These are phyloP conservation scores for Quercus ilex DNA, from an alignment of 306 rosid species.

Conservation along the genomic window DNA sequence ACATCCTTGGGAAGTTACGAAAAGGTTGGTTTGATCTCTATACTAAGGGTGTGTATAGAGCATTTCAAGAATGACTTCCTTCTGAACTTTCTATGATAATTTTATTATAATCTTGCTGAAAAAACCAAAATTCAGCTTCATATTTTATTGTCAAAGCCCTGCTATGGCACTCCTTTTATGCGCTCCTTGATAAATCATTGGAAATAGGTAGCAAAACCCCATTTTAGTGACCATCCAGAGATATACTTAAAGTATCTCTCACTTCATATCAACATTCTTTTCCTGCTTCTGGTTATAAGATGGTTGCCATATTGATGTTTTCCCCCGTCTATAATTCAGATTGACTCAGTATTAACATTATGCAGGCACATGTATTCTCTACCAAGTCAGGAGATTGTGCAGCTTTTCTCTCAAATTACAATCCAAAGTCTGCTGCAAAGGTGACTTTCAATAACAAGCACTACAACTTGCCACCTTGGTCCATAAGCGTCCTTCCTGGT, in stretches of 20 bases:
- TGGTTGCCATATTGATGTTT: not conserved
- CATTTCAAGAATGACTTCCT: not conserved
- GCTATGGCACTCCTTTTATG: not conserved
- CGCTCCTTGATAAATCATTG: not conserved
- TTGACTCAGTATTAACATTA: slow-evolving; percentile 22
- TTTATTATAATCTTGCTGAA: not conserved
- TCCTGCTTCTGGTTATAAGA: not conserved
- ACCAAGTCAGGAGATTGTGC: slow-evolving; percentile 61
- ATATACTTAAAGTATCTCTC: not conserved
- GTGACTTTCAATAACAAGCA: slow-evolving; percentile 53
- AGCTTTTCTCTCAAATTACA: slow-evolving; percentile 79
- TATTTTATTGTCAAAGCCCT: not conserved
- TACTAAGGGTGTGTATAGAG: not conserved
- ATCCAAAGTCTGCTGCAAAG: slow-evolving; percentile 38
- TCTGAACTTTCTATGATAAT: slow-evolving; percentile 4
- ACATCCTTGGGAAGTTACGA: slow-evolving; percentile 40
- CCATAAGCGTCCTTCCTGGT: slow-evolving; percentile 82
- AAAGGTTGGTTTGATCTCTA: slow-evolving; percentile 27
- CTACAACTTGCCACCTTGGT: slow-evolving; percentile 82
- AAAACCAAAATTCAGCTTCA: not conserved
- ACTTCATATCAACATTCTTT: not conserved
- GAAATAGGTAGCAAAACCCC: not conserved
- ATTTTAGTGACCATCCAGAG: not conserved
- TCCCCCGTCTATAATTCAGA: not conserved
- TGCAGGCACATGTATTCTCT: slow-evolving; percentile 64